Evolutionary conservation across 2,329 filamentous ascomycete genomes (phyloP).

Genomic region (Davidsoniella australis): DNA sequence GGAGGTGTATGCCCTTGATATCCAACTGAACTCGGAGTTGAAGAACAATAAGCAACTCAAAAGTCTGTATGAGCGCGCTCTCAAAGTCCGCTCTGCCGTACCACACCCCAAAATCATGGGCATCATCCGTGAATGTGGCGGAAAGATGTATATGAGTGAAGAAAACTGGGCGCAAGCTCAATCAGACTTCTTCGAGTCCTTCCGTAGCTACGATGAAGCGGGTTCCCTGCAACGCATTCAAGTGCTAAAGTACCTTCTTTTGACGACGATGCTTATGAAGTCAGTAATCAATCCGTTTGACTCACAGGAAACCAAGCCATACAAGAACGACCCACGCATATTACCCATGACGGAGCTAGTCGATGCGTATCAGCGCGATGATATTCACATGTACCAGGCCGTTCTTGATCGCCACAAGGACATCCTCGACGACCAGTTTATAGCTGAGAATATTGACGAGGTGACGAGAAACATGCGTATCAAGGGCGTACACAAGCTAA

Average conservation of each 20-base stretch:
- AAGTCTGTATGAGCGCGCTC: conserved; percentile 73
- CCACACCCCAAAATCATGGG: conserved; percentile 99
- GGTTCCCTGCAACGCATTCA: conserved; percentile 83
- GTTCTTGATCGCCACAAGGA: conserved; percentile 79
- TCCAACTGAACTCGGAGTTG: conserved; percentile 95
- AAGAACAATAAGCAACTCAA: conserved; percentile 97
- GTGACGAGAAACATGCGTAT: conserved; percentile 96
- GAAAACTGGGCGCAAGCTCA: conserved; percentile 98
- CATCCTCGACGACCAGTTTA: conserved; percentile 81
- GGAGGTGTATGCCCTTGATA: conserved; percentile 91
- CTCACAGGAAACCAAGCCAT: conserved; percentile 96
- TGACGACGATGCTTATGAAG: conserved; percentile 97
- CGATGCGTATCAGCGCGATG: conserved; percentile 88
- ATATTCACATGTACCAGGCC: conserved; percentile 79
- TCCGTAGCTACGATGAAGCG: conserved; percentile 96
- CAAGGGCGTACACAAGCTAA: conserved; percentile 82
- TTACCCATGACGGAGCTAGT: conserved; percentile 95
- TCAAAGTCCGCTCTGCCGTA: conserved; percentile 88
- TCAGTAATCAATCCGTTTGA: conserved; percentile 98
- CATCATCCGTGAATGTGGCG: conserved; percentile 93
- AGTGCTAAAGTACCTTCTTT: conserved; percentile 87
- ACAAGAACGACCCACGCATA: conserved; percentile 88
- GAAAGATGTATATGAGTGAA: conserved; percentile 99
- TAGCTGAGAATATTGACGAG: conserved; percentile 97
- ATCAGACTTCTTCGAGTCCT: conserved; percentile 95